These are phyloP conservation scores for Nicotiana paniculata DNA, from an alignment of 257 asterid genomes.

Conservation along the genomic window DNA sequence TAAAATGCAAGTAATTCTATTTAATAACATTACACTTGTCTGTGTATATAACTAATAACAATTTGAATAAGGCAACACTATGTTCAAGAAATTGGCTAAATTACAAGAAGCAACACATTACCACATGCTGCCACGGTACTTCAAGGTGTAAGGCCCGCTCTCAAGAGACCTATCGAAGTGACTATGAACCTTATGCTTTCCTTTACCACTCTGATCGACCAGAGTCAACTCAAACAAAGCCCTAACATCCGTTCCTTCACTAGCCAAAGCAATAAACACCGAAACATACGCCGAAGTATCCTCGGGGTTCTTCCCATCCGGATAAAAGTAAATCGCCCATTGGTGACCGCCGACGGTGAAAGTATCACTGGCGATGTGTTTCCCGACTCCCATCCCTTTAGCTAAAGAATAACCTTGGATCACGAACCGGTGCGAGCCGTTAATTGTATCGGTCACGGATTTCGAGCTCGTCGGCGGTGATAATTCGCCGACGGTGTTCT, in stretches of 20 bases:
- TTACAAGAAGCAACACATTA: slow-evolving; percentile 17
- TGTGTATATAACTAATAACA: too few species aligned
- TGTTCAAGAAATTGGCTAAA: not conserved
- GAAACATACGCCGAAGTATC: slow-evolving; percentile 68
- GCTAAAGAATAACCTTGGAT: slow-evolving; percentile 79
- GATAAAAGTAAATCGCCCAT: slow-evolving; percentile 87
- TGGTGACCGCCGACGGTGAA: slow-evolving; percentile 73
- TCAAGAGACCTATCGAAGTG: slow-evolving; percentile 85
- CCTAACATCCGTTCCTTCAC: slow-evolving; percentile 82
- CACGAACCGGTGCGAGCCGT: slow-evolving; percentile 68
- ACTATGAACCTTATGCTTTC: slow-evolving; percentile 82
- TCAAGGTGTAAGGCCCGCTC: slow-evolving; percentile 78
- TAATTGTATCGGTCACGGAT: slow-evolving; percentile 65
- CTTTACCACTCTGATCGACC: slow-evolving; percentile 88
- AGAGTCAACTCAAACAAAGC: slow-evolving; percentile 80
- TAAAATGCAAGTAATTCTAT: too few species aligned
- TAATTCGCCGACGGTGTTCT: not conserved
- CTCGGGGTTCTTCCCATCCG: slow-evolving; percentile 76
- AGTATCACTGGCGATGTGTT: slow-evolving; percentile 73
- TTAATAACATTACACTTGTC: too few species aligned
- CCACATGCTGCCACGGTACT: slow-evolving; percentile 86
- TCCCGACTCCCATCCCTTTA: slow-evolving; percentile 80
- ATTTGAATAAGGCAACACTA: not conserved
- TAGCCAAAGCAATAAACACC: slow-evolving; percentile 70
- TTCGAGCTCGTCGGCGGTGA: slow-evolving; percentile 58